These are phyloP conservation scores for Pythium folliculosum DNA, from an alignment of 352 stramenopile genomes.

Conservation along the genomic window DNA sequence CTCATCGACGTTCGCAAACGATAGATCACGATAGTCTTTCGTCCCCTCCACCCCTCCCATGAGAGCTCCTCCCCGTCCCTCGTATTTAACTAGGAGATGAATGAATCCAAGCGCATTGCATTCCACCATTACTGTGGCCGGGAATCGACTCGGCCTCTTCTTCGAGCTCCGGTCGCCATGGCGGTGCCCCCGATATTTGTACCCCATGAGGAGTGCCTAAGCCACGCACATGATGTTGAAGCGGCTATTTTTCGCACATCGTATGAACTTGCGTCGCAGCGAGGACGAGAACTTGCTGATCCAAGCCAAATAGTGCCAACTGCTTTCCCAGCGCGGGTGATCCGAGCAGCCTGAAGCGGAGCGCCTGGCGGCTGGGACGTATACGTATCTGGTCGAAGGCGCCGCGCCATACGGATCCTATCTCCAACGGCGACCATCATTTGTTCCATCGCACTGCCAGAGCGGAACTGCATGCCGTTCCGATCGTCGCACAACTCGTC, in stretches of 20 bases:
- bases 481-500: background rate
- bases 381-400: slow-evolving; percentile 1
- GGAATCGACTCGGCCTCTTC: no score
- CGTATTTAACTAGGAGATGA: slow-evolving; percentile 27
- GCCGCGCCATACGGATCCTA: background rate
- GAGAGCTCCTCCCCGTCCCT: background rate
- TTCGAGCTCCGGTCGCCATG: no score
- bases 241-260: slow-evolving; percentile 18
- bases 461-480: background rate
- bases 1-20: slow-evolving; percentile 63
- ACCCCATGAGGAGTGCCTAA: slow-evolving; percentile 3
- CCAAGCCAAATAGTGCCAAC: background rate
- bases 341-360: background rate
- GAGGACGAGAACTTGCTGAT: slow-evolving; percentile 14
- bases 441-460: background rate
- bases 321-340: background rate
- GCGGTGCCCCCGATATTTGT: no score
- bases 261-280: background rate
- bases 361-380: background rate
- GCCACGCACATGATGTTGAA: slow-evolving; percentile 7
- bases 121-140: no score
- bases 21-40: slow-evolving; percentile 1
- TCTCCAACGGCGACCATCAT: no score
- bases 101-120: background rate
- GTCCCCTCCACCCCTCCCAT: background rate